Evolutionary conservation across 768 basidiomycete genomes (phyloP), one percentile per base, ranked within the genome.

Genomic region (Amanita subjunquillea): DNA sequence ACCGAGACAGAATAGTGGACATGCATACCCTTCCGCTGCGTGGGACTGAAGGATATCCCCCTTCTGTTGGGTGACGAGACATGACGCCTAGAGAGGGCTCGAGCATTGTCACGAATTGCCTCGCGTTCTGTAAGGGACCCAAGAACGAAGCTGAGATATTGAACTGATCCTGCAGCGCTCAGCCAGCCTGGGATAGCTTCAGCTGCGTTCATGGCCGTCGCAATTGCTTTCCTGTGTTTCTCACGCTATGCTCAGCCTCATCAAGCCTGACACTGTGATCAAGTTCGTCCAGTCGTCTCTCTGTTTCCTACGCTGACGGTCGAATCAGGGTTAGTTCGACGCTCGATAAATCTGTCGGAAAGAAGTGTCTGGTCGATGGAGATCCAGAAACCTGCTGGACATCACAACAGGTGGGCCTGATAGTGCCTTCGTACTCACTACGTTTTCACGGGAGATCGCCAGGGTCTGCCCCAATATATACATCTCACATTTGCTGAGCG

Each of bases 341-440:
- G 4, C 69, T 89, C 12, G 84, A 89, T 63, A 89, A 85, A 64
- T 76, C 81, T 3, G 79, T 75, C 12, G 79, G 79, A 17, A 90
- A 86, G 68, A 85, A 82, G 62, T 65, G 79, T 62, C 73, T 91
- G 20, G 74, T 80, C 27, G 88, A 91, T 60, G 71, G 74, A 23
- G 85, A 71, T 57, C 78, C 81, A 50, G 88, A 87, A 63, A 91
- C 87, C 6, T 91, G 88, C 63, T 91, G 88, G 87, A 83, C 86
- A 22, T 89, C 87, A 13, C 82, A 83, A 65, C 84, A 86, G 75
- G 87, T 85, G 54, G 29, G 30, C 29, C 2, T 6, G 44, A 44
- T 29, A 44, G 0, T 8, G 2, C 10, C 20, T 25, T 46, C 32
- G 50, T 12, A 46, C 6, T 27, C 20, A 15, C 17, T 30, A 30